Percentiles rank a stretch among this genome's conserved stretches.
Evolutionary conservation across 139 green algal genomes (phyloP).

Genomic region (Bryopsis sp.): DNA sequence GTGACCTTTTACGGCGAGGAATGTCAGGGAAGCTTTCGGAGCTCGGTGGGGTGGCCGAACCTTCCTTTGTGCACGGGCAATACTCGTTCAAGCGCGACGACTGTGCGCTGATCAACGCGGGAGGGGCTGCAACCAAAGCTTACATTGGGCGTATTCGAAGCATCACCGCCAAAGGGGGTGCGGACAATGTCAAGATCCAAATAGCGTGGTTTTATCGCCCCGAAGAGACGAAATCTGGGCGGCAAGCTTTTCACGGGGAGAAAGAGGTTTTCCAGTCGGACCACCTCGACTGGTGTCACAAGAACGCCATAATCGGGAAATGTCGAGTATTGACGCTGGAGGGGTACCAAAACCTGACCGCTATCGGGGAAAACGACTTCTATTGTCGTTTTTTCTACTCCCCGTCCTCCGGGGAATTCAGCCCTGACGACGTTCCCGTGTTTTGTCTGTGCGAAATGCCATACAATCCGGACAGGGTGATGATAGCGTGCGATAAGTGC

Average conservation of each 20-base stretch:
- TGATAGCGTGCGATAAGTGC: conserved; percentile 5
- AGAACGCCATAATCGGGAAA: not conserved
- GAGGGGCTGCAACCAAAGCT: not conserved
- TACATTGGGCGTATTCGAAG: not conserved
- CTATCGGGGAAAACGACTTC: conserved; percentile 5
- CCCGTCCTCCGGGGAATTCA: conserved; percentile 3
- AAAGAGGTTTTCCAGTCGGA: conserved; percentile 11
- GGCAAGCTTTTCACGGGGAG: conserved; percentile 1
- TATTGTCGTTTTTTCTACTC: not conserved
- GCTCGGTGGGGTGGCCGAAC: no score
- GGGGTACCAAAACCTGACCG: not conserved
- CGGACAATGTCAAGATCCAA: not conserved
- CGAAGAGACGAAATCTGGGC: not conserved
- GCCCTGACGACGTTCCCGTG: not conserved
- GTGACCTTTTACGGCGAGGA: no score
- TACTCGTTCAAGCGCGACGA: no score
- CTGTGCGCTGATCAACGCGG: not conserved
- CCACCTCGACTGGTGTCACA: not conserved
- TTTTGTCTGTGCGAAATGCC: conserved; percentile 2
- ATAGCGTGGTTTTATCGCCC: conserved; percentile 5
- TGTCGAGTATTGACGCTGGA: not conserved
- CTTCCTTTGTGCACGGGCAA: no score
- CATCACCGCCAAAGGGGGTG: not conserved
- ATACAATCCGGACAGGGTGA: not conserved
- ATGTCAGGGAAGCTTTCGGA: no score